Percentiles rank a stretch among this genome's conserved stretches.
Conservation (phyloP, 495 filamentous ascomycete genomes). For the Aspergillus affinis region DNA sequence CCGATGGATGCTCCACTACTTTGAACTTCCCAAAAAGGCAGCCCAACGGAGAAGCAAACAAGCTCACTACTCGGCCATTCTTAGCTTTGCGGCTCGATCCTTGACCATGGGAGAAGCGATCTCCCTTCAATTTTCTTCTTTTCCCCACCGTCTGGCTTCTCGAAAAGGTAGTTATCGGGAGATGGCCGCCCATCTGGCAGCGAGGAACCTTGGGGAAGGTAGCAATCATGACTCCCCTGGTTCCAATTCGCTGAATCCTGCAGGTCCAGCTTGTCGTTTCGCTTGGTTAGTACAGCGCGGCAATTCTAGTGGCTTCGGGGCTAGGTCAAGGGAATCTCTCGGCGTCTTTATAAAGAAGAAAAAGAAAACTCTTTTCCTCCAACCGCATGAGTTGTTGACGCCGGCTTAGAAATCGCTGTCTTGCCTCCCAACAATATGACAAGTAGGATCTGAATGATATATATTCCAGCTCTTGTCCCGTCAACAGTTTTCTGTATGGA, state of each 20-base stretch:
- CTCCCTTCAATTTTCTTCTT: neutral
- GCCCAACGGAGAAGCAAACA: slow-evolving; percentile 11
- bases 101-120: neutral
- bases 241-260: neutral
- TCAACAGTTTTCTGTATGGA: neutral
- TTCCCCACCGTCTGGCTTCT: neutral
- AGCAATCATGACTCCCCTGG: neutral
- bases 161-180: neutral
- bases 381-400: neutral
- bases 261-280: neutral
- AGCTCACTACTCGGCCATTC: neutral
- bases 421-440: neutral
- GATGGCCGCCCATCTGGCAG: neutral
- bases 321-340: neutral
- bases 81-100: neutral
- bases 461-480: neutral
- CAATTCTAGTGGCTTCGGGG: neutral
- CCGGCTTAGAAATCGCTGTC: neutral
- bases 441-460: neutral
- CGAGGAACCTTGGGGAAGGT: neutral
- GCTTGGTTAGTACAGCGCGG: no score
- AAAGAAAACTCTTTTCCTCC: neutral
- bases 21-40: slow-evolving; percentile 26
- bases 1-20: slow-evolving; percentile 20
- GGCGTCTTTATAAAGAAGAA: neutral